phyloP scores from a whole-genome alignment of 1,139 yeast genomes.

The Pneumocystis sp. region DNA sequence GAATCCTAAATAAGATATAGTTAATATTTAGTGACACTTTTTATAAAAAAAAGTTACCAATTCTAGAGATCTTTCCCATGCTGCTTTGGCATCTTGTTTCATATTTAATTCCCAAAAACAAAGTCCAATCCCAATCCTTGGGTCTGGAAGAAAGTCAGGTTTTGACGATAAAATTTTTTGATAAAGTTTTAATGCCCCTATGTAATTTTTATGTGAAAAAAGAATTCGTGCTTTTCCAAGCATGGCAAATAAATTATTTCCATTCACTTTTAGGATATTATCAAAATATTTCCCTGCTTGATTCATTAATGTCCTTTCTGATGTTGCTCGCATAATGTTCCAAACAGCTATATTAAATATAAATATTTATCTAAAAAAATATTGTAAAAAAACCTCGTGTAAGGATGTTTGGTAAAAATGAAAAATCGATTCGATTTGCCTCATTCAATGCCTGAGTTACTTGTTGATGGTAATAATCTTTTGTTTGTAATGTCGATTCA shows the following conservation, averaged over 20 bases:
- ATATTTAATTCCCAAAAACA: constrained; percentile 86
- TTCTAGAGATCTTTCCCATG: constrained; percentile 73
- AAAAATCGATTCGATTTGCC: constrained; percentile 29
- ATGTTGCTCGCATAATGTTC: constrained; percentile 3
- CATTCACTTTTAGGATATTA: constrained; percentile 23
- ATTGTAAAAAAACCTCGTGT: constrained; percentile 40
- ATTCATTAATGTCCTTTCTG: constrained; percentile 11
- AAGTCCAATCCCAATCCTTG: constrained; percentile 86
- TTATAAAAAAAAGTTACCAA: constrained; percentile 20
- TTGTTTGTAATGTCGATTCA: constrained; percentile 22
- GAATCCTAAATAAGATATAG: constrained; percentile 28
- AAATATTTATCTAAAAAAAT: constrained; percentile 12
- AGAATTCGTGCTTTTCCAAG: constrained; percentile 74
- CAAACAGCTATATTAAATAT: neutral
- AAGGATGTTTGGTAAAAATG: constrained; percentile 37
- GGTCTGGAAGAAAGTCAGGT: constrained; percentile 71
- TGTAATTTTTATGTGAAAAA: constrained; percentile 57
- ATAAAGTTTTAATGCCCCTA: constrained; percentile 60
- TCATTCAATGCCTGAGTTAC: constrained; percentile 24
- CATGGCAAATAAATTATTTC: constrained; percentile 56
- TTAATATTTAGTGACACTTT: neutral
- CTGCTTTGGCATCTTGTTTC: constrained; percentile 52
- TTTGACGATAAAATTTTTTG: constrained; percentile 67
- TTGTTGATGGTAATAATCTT: constrained; percentile 22
- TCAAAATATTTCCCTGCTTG: constrained; percentile 22